These are phyloP conservation scores for Anethum foeniculum DNA, from an alignment of 140 eudicot species.

Conservation along the genomic window DNA sequence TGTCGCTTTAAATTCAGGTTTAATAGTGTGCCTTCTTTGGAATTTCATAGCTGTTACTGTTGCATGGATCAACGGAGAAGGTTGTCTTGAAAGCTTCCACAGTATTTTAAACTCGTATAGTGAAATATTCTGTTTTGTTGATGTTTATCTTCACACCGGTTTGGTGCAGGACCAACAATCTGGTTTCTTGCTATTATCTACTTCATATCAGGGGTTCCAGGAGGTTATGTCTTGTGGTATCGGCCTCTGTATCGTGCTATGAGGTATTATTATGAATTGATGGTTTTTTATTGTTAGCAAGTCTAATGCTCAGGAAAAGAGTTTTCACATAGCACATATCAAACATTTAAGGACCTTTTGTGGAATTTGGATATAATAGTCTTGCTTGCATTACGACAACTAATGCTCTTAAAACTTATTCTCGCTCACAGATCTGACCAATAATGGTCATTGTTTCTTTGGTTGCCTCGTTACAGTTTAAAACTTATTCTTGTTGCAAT, in stretches of 20 bases:
- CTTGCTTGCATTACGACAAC: not conserved
- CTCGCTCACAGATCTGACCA: not conserved
- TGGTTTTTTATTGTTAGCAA: not conserved
- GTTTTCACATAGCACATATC: not conserved
- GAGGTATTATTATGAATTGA: conserved; percentile 44
- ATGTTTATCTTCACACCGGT: not conserved
- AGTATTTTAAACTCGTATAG: not conserved
- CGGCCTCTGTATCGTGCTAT: conserved; percentile 89
- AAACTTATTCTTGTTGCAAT: not conserved
- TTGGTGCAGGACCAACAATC: conserved; percentile 45
- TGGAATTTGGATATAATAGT: not conserved
- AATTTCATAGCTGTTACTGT: conserved; percentile 63
- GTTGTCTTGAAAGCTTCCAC: conserved; percentile 26
- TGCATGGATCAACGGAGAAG: conserved; percentile 85
- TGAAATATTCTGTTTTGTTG: not conserved
- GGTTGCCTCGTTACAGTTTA: not conserved
- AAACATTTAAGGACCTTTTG: not conserved
- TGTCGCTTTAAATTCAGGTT: conserved; percentile 38
- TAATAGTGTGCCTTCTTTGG: conserved; percentile 58
- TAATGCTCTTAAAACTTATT: not conserved
- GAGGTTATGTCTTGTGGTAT: conserved; percentile 82
- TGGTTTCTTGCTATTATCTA: conserved; percentile 84
- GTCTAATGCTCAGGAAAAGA: not conserved
- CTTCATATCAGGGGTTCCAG: conserved; percentile 77
- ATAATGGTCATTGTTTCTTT: not conserved